Base-by-base conservation (phyloP, 2,329 filamentous ascomycete genomes). In the Colletotrichum cordylinicola region DNA sequence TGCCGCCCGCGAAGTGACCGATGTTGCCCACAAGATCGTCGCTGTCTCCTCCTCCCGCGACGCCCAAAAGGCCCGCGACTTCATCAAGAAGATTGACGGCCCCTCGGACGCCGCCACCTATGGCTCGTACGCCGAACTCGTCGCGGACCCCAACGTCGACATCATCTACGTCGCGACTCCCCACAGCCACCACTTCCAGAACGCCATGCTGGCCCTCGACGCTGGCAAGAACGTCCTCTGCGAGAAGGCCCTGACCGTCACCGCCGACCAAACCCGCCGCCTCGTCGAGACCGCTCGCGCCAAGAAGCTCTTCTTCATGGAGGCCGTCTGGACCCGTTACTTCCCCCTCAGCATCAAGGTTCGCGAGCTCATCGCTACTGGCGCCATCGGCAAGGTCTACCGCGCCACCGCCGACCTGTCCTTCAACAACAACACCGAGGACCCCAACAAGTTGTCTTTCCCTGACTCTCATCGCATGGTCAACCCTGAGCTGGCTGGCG, bases 141-240 rank as follows among this genome's bases (percentile, higher is more conserved):
- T 96, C 31, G 90, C 91, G 67, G 95, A 98, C 82, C 87, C 93
- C 8, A 90, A 95, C 80, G 91, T 98, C 79, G 94, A 98, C 84
- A 94, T 98, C 80, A 86, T 98, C 85, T 98, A 98, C 84, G 91
- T 98, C 72, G 95, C 95, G 29, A 98, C 96, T 6, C 96, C 96
- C 18, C 96, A 98, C 87, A 96, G 94, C 80, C 96, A 98, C 84
- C 96, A 98, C 87, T 98, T 96, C 87, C 95, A 98, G 84, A 96
- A 98, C 85, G 91, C 92, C 78, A 95, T 96, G 91, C 90, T 98
- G n/a, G 94, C 93, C 58, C 89, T 98, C 52, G 91, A 95, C 79
- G 94, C 94, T 9, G 94, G 95, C 81, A 98, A 98, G 89, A 90
- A 96, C 80, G 95, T 98, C 35, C 90, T 98, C 39, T 98, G 95